Base-by-base conservation (phyloP, 164 flowering plant species). In the Hamamelis virginiana region DNA sequence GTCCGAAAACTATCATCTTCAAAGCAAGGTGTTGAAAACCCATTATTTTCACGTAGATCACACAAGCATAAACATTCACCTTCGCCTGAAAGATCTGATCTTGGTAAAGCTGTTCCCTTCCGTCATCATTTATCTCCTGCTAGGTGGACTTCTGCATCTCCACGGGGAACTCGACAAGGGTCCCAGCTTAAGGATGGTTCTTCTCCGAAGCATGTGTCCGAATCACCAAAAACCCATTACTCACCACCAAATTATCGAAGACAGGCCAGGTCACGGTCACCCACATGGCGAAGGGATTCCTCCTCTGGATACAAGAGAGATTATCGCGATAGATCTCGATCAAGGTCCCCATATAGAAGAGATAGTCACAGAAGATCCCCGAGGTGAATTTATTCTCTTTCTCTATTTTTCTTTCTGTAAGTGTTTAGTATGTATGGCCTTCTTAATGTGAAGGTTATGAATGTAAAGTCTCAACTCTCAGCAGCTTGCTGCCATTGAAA, bases 301-400 rank as follows among this genome's bases (percentile, higher is more conserved):
- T 63, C 74, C 25, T 71, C 75, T 38, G 73, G 75, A 16, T 18
- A 67, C 56, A 67, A 64, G 62, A 76, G 80, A 69, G 78, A 72
- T 8, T 12, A 63, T 57, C 75, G 60, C 25, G 44, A 74, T 56
- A 72, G 72, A 70, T 81, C 81, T 27, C 74, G 77, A 38, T 81
- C 84, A 44, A 73, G 82, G 72, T 81, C 80, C 58, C 82, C 80
- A 25, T 25, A 65, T 67, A 27, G 59, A 62, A 69, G 74, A 62
- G 76, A 76, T 45, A 75, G 45, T 64, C 44, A 63, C 50, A 73
- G 72, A 74, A 68, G 76, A 80, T 72, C 82, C 62, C 79, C 82
- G 12, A 74, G 78, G 82, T 80, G 55, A 64, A 23, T 15, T 14
- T 56, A 8, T 26, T 26, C 47, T 46, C 62, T 59, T 26, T 23